Evolutionary conservation across 2,329 filamentous ascomycete species (phyloP), one percentile per base, ranked within the genome.

Genomic region (Paecilomyces dactylethromorphus): DNA sequence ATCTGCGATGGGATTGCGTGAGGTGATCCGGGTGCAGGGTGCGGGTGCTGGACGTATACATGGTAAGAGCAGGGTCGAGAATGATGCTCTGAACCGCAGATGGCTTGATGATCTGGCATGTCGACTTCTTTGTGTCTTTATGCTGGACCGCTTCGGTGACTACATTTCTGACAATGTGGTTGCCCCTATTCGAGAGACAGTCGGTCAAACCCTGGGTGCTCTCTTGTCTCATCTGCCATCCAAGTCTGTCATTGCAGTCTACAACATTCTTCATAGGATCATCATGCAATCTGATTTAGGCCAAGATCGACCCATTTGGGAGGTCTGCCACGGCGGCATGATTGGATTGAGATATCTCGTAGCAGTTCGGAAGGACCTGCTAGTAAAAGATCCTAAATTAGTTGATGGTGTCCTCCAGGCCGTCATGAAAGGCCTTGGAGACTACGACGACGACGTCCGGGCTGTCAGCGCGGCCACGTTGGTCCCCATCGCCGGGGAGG

Each of bases 101-200:
- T 99, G 92, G 92, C 84, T 99, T 21, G 90, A 97, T 69, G 93
- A 99, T 69, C 82, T 99, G 56, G 91, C 92, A n/a, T 97, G 92
- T 68, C 89, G 94, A 26, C 83, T 99, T 54, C 93, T 92, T 74
- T 96, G 91, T 71, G 92, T 99, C 56, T 88, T 99, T 68, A 97
- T 99, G 87, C 86, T 99, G 15, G 94, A 99, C 76, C 87, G 92
- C 56, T 99, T 99, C 70, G 95, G 92, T 58, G 94, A 99, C 71
- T 99, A 97, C 77, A 94, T 95, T 60, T 96, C 92, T 4, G 94
- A 99, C 73, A 99, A 91, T 56, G 96, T 95, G 0, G 92, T 99
- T 49, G 94, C 94, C 0, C 94, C 94, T 0, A 97, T 99, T 63
- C 84, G 94, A 64, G 94, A 99, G 77, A 96, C 92, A 0, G 90